phyloP scores from a whole-genome alignment of 1,284 basidiomycete species.

The Phylloporus sp. region DNA sequence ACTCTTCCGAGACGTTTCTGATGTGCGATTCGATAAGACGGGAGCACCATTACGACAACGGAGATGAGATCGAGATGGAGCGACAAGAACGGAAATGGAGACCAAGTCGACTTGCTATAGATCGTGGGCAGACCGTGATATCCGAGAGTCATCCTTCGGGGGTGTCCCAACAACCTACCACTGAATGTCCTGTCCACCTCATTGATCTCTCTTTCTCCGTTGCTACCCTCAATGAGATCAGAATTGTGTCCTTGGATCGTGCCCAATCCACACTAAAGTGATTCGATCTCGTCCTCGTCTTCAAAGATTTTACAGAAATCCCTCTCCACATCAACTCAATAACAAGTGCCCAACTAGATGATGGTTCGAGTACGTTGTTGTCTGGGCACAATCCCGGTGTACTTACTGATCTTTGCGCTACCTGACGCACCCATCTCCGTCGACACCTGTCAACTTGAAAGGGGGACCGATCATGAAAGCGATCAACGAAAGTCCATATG shows the following conservation, averaged over 20 bases:
- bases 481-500: slow-evolving; percentile 93
- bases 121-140: too few species aligned
- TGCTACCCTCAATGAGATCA: slow-evolving; percentile 93
- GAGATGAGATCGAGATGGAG: slow-evolving; percentile 99
- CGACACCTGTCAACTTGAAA: slow-evolving; percentile 98
- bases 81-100: slow-evolving; percentile 91
- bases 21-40: slow-evolving; percentile 98
- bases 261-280: slow-evolving; percentile 97
- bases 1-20: slow-evolving; percentile 98
- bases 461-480: slow-evolving; percentile 99
- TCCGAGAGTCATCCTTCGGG: slow-evolving; percentile 96
- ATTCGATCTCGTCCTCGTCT: slow-evolving; percentile 96
- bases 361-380: slow-evolving; percentile 88
- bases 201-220: slow-evolving; percentile 97
- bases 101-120: too few species aligned
- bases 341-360: slow-evolving; percentile 91
- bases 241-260: slow-evolving; percentile 96
- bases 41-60: slow-evolving; percentile 98
- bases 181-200: slow-evolving; percentile 95
- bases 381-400: slow-evolving; percentile 3
- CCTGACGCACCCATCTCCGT: slow-evolving; percentile 67
- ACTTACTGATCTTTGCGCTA: slow-evolving; percentile 10
- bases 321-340: slow-evolving; percentile 97
- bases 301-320: slow-evolving; percentile 93
- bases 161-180: slow-evolving; percentile 99